phyloP scores from a whole-genome alignment of 306 rosid genomes.

The Ochetophila trinervis region DNA sequence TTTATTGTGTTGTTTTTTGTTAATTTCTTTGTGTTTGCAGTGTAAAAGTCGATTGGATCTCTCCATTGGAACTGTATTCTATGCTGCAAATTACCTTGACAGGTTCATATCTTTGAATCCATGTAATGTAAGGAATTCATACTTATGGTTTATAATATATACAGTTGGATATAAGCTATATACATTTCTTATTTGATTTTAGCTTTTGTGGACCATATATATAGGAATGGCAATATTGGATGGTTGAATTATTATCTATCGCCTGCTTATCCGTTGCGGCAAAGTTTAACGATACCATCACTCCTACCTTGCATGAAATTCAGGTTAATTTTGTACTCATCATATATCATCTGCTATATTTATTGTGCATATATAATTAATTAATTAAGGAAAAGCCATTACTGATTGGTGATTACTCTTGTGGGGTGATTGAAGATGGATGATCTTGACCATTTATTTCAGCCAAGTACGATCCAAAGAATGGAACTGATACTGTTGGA shows the following conservation, averaged over 20 bases:
- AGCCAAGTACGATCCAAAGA: constrained; percentile 28
- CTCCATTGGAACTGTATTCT: constrained; percentile 42
- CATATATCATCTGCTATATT: not conserved
- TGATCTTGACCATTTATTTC: constrained; percentile 30
- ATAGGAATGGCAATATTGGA: constrained; percentile 50
- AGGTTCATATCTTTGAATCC: constrained; percentile 43
- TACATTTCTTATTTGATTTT: not conserved
- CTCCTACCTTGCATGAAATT: constrained; percentile 38
- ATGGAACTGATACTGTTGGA: constrained; percentile 46
- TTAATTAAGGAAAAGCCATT: not conserved
- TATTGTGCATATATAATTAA: not conserved
- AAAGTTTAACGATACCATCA: constrained; percentile 43
- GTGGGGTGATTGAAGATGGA: constrained; percentile 20
- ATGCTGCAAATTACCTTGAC: constrained; percentile 52
- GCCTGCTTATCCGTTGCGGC: constrained; percentile 55
- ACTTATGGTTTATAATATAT: not conserved
- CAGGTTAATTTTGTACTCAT: constrained; percentile 45
- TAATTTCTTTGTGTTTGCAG: constrained; percentile 29
- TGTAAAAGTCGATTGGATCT: constrained; percentile 42
- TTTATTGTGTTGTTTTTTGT: too few species aligned
- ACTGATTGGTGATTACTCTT: not conserved
- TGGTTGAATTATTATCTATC: constrained; percentile 46
- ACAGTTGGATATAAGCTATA: not conserved
- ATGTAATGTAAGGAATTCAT: constrained; percentile 34
- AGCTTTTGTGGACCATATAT: not conserved